Evolutionary conservation across 2,329 filamentous ascomycete genomes (phyloP), one percentile per base, ranked within the genome.

Genomic region (Fusarium bactridioides): DNA sequence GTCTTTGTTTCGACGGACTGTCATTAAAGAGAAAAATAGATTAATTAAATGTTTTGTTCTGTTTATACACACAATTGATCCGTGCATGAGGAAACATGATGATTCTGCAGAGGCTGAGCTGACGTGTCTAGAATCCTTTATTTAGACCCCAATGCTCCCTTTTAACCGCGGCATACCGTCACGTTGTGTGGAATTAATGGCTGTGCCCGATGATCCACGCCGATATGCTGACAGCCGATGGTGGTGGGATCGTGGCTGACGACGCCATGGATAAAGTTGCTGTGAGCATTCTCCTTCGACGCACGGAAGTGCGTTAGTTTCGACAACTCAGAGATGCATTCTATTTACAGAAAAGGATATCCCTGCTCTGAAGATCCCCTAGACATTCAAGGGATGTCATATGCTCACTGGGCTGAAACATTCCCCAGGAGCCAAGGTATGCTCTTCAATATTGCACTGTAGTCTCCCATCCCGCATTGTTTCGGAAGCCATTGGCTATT

Each of bases 151-250:
- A 56, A 55, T 64, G 38, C 40, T 61, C 37, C 37, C 25, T 58
- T 59, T 15, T n/a, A 45, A 56, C 54, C 53, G 53, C 41, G 33
- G 29, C 61, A 64, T 69, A 25, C 23, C 27, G 13, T 25, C 33
- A 25, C 38, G 25, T 45, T 69, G 55, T 41, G 50, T 66, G 38
- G 31, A 40, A 53, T 55, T 41, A 40, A 60, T 45, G 70, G 67
- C 69, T 72, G 63, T 71, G 70, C 38, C 43, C 38, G 45, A 44
- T 70, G 51, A 71, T 73, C 61, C 51, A 43, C 51, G 66, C 62
- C 58, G 59, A 23, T 60, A 74, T 68, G 70, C 70, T 73, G 70
- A 72, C 67, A 68, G 29, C 51, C 44, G 19, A 54, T 55, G 18
- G 40, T 55, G 18, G 40, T 50, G 35, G 55, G 51, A 54, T 60